Percentiles rank a stretch among this genome's conserved stretches.
Conservation (phyloP, 371 early-diverging fungal species). For the Mucor plumbeus region DNA sequence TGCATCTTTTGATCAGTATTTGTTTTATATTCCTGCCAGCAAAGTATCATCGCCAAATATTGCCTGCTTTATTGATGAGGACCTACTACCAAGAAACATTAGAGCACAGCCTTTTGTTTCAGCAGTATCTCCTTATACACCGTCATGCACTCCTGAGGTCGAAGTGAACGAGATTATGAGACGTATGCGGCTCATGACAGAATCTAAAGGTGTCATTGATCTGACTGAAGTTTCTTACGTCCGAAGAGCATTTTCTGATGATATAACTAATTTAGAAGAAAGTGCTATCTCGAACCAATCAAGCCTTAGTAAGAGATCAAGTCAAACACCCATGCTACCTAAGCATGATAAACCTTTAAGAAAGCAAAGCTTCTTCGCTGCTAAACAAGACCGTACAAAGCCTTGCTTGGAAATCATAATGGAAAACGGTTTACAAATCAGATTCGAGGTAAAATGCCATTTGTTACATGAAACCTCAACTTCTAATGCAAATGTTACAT, state of each 20-base stretch:
- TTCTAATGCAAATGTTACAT: neutral
- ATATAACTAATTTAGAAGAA: neutral
- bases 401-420: conserved; percentile 47
- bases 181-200: conserved; percentile 49
- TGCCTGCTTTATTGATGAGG: conserved; percentile 10
- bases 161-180: conserved; percentile 40
- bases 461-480: neutral
- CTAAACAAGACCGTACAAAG: conserved; percentile 20
- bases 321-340: conserved; percentile 1
- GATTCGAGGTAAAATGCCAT: conserved; percentile 32
- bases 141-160: neutral
- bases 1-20: conserved; percentile 59
- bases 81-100: conserved; percentile 6
- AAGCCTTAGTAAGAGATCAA: neutral
- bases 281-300: neutral
- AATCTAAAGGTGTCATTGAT: conserved; percentile 59
- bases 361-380: conserved; percentile 8
- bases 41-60: conserved; percentile 34
- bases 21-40: conserved; percentile 45
- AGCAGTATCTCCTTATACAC: conserved; percentile 24
- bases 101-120: conserved; percentile 12
- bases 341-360: neutral
- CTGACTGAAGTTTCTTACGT: conserved; percentile 54
- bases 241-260: conserved; percentile 27
- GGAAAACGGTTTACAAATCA: conserved; percentile 43